A percentile compares a stretch with the other conserved stretches of the same genome.
Evolutionary conservation across 2,329 filamentous ascomycete species (phyloP).

Genomic region (Penicillium vulpinum): DNA sequence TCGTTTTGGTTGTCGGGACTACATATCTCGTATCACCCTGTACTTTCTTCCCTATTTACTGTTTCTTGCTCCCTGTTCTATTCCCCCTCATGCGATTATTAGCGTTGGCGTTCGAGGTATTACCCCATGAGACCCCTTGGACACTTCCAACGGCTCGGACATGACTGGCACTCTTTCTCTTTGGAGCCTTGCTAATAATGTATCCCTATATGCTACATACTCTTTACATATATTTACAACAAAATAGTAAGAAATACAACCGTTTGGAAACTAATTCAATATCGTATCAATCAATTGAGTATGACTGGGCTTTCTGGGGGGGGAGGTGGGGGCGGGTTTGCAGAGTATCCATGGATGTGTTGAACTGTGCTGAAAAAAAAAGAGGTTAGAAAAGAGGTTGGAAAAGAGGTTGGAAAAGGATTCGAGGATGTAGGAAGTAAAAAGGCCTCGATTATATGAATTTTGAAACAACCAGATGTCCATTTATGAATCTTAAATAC

Average conservation of each 20-base stretch:
- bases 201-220: background rate
- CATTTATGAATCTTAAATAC: constrained; percentile 21
- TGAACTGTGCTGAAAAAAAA: too few species aligned
- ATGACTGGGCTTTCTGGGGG: background rate
- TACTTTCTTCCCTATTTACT: background rate
- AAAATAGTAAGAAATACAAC: background rate
- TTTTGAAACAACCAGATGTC: constrained; percentile 10
- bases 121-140: background rate
- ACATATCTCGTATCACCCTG: background rate
- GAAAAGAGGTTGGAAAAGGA: too few species aligned
- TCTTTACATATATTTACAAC: background rate
- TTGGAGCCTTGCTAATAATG: background rate
- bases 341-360: too few species aligned
- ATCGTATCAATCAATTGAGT: background rate
- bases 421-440: too few species aligned
- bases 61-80: constrained; percentile 1
- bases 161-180: background rate
- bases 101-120: constrained; percentile 16
- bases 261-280: background rate
- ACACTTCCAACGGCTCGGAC: background rate
- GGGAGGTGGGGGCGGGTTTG: too few species aligned
- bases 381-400: too few species aligned
- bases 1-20: background rate
- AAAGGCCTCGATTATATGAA: background rate
- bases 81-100: constrained; percentile 11